These are phyloP conservation scores for Entomophthora muscae DNA, from an alignment of 371 early-diverging fungal species.

Conservation along the genomic window DNA sequence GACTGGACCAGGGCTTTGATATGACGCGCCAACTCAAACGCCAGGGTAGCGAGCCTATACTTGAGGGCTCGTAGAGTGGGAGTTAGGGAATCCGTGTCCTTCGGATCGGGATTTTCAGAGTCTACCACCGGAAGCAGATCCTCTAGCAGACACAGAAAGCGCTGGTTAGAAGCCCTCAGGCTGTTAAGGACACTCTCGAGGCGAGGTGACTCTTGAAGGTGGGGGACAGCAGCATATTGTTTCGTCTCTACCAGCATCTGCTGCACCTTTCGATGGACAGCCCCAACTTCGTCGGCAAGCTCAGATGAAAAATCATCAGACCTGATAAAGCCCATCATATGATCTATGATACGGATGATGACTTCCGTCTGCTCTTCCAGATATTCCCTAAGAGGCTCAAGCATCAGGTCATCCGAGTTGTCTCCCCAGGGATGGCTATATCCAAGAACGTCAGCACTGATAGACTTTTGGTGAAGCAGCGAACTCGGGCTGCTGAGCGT, in stretches of 20 bases:
- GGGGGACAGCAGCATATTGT: slow-evolving; percentile 1
- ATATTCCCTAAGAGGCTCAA: slow-evolving; percentile 3
- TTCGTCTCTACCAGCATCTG: not conserved
- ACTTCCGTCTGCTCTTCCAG: slow-evolving; percentile 3
- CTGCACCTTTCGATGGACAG: not conserved
- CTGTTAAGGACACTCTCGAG: not conserved
- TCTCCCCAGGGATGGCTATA: not conserved
- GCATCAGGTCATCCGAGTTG: not conserved
- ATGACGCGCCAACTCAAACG: not conserved
- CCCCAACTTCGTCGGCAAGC: not conserved
- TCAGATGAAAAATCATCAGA: slow-evolving; percentile 2
- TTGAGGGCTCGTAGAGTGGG: not conserved
- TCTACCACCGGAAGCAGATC: not conserved
- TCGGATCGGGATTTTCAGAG: not conserved
- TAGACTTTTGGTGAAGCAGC: not conserved
- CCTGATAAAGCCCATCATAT: not conserved
- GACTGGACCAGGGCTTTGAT: not conserved
- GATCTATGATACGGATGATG: not conserved
- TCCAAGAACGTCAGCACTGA: not conserved
- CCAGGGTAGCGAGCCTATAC: not conserved
- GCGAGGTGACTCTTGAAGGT: not conserved
- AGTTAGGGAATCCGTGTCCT: not conserved
- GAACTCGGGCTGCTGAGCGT: not conserved
- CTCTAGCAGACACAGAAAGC: not conserved
- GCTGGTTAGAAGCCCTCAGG: not conserved